Evolutionary conservation across 2,329 filamentous ascomycete genomes (phyloP), one percentile per base, ranked within the genome.

Genomic region (Xylaria multiplex): DNA sequence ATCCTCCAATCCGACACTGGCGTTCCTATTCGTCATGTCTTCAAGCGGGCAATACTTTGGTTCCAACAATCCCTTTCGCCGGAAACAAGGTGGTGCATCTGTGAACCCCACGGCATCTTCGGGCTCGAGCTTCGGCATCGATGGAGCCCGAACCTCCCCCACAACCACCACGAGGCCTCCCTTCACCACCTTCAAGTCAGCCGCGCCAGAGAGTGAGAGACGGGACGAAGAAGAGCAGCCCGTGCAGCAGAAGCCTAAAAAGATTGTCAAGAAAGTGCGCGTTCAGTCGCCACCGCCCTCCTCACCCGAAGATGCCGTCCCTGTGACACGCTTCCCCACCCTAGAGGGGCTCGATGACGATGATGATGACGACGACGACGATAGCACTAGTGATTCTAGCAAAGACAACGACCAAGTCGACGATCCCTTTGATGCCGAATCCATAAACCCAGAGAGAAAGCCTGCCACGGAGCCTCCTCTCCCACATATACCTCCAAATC

Each of bases 251-350:
- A 73, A 72, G 59, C 76, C 75, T 8, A 76, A 75, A 76, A 91
- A 85, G 81, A 81, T 87, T 45, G 82, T 86, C 65, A 91, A 91
- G 79, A 90, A 87, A 73, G 90, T 92, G 66, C 87, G 89, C 73
- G 85, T 90, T 8, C 84, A 89, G 74, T 89, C 87, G 48, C 88
- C 88, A 58, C 87, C 87, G 65, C 87, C 87, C 2, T 83, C 85
- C n/a, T 85, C 85, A 13, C 84, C 86, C 70, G 85, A 87, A 70
- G 85, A 84, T 72, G 77, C 79, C 74, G 78, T 77, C 43, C 76
- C 74, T 27, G 75, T 70, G 52, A 72, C 71, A 49, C 72, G 64
- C 46, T 74, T 70, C 57, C 68, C 71, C 6, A 55, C 72, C 13
- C 61, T 65, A 50, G 62, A 73, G 62, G 76, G 8, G 19, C 52